Evolutionary conservation across 23 red algal species (phyloP).

Genomic region (Gracilaria vermiculophylla): DNA sequence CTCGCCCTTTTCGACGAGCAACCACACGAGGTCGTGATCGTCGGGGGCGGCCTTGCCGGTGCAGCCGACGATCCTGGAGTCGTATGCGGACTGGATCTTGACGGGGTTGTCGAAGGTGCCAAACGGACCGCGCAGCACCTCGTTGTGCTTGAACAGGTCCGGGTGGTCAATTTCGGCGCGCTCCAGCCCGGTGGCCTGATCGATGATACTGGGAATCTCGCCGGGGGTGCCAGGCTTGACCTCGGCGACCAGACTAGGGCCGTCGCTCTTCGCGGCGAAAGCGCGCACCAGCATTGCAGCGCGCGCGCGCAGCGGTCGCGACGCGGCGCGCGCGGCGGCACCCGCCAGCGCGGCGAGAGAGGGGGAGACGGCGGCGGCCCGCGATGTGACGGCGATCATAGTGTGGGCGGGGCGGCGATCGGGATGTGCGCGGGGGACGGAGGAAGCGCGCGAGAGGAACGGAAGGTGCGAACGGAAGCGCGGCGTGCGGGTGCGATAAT

Average conservation of each 20-base stretch:
- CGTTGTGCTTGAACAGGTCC: constrained; percentile 89
- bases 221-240: constrained; percentile 55
- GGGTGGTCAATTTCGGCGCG: constrained; percentile 87
- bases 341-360: neutral
- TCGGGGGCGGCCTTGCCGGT: constrained; percentile 83
- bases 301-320: neutral
- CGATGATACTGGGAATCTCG: constrained; percentile 73
- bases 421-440: neutral
- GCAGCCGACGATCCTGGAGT: constrained; percentile 91
- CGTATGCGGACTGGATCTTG: constrained; percentile 76
- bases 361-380: neutral
- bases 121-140: constrained; percentile 87
- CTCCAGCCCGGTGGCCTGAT: constrained; percentile 90
- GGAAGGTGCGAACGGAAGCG: no score
- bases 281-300: neutral
- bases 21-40: constrained; percentile 94
- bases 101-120: constrained; percentile 82
- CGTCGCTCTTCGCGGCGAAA: constrained; percentile 10
- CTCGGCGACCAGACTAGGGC: constrained; percentile 29
- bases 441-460: neutral
- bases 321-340: neutral
- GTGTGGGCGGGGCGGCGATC: neutral
- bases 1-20: constrained; percentile 76
- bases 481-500: no score
- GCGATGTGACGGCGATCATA: neutral